Evolutionary conservation across 257 asterid genomes (phyloP).

Genomic region (Solanum pimpinellifolium): DNA sequence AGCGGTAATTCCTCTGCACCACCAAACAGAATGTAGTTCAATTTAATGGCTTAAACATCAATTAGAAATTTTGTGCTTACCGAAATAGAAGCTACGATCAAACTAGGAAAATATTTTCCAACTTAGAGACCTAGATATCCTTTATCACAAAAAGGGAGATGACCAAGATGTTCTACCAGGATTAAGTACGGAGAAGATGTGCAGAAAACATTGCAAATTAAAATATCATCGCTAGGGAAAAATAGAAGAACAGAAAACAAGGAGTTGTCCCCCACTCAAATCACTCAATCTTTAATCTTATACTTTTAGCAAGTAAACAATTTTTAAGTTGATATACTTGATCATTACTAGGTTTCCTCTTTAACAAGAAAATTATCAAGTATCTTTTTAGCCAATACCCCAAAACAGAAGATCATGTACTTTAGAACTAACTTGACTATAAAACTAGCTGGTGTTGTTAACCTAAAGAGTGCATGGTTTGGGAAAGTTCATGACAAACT

Average conservation of each 20-base stretch:
- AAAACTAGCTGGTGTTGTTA: neutral
- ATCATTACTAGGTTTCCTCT: neutral
- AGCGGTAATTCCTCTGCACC: conserved; percentile 93
- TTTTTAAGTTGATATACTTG: neutral
- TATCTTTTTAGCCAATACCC: neutral
- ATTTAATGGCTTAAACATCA: neutral
- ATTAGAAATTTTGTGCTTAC: neutral
- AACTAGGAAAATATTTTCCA: neutral
- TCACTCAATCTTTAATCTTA: neutral
- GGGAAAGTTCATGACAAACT: neutral
- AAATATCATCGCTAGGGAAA: neutral
- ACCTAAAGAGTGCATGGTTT: neutral
- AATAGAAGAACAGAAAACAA: neutral
- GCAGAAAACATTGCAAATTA: neutral
- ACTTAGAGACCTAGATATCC: neutral
- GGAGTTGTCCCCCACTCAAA: neutral
- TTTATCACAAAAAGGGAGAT: neutral
- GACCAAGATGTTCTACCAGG: neutral
- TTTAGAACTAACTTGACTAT: neutral
- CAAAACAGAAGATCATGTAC: neutral
- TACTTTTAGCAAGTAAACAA: neutral
- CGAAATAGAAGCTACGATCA: neutral
- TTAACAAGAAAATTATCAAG: neutral
- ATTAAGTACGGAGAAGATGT: neutral
- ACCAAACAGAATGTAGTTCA: conserved; percentile 6